Evolutionary conservation across 2,329 filamentous ascomycete genomes (phyloP).

Genomic region (Penicillium sp.): DNA sequence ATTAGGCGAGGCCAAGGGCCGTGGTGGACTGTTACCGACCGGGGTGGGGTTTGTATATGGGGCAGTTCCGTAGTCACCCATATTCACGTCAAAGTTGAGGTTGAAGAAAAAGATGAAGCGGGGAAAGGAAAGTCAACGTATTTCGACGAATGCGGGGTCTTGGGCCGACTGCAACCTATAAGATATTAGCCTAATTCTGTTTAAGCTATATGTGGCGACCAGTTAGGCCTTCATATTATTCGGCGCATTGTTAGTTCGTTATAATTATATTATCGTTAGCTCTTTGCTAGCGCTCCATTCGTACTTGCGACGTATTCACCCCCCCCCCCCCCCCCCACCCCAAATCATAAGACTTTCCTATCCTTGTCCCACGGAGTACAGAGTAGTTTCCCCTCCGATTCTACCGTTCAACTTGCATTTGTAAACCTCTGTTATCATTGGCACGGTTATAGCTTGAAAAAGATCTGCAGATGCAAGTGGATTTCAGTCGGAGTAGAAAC

Average conservation of each 20-base stretch:
- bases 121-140: no score
- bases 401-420: background rate
- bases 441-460: background rate
- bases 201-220: background rate
- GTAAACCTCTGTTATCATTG: background rate
- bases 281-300: no score
- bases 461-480: slow-evolving; percentile 1
- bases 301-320: no score
- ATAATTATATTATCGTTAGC: no score
- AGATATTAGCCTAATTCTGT: background rate
- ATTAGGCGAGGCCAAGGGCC: slow-evolving; percentile 17
- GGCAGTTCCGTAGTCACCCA: slow-evolving; percentile 36
- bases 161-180: slow-evolving; percentile 6
- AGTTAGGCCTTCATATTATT: background rate
- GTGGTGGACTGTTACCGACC: slow-evolving; percentile 13
- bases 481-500: slow-evolving; percentile 13
- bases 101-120: slow-evolving; percentile 2
- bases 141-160: slow-evolving; percentile 23
- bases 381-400: background rate
- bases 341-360: no score
- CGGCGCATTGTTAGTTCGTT: no score
- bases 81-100: slow-evolving; percentile 17
- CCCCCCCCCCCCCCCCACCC: no score
- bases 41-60: slow-evolving; percentile 14
- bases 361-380: background rate